phyloP scores from a whole-genome alignment of 306 rosid species.

The Cicer chorassanicum region DNA sequence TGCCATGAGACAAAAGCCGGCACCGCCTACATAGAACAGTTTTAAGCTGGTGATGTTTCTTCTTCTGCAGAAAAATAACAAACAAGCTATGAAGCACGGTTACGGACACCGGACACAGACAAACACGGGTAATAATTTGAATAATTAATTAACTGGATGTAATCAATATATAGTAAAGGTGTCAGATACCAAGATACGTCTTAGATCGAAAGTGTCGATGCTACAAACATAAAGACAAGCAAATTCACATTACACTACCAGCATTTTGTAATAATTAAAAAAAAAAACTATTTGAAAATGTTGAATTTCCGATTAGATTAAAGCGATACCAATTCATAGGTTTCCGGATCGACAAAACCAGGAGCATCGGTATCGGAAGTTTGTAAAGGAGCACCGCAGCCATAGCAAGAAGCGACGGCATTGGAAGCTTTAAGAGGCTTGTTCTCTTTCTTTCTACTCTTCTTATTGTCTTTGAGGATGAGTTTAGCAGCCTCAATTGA shows the following conservation, averaged over 20 bases:
- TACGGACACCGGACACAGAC: too few relatives aligned
- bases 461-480: constrained; percentile 54
- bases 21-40: constrained; percentile 84
- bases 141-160: too few relatives aligned
- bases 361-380: constrained; percentile 72
- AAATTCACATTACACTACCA: neutral
- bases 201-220: too few relatives aligned
- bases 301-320: neutral
- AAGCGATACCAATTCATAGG: constrained; percentile 67
- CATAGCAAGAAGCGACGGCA: constrained; percentile 68
- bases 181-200: too few relatives aligned
- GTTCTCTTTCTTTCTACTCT: constrained; percentile 54
- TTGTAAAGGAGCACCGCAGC: constrained; percentile 93
- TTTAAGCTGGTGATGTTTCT: constrained; percentile 89
- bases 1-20: constrained; percentile 81
- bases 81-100: neutral
- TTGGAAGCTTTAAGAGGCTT: constrained; percentile 55
- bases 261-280: neutral
- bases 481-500: constrained; percentile 69
- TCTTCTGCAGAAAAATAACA: constrained; percentile 65
- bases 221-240: neutral
- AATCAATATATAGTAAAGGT: too few relatives aligned
- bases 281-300: neutral
- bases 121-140: too few relatives aligned
- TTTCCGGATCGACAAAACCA: constrained; percentile 71